These are phyloP conservation scores for Elongisporangium senticosum DNA, from an alignment of 352 stramenopile genomes.

Conservation along the genomic window DNA sequence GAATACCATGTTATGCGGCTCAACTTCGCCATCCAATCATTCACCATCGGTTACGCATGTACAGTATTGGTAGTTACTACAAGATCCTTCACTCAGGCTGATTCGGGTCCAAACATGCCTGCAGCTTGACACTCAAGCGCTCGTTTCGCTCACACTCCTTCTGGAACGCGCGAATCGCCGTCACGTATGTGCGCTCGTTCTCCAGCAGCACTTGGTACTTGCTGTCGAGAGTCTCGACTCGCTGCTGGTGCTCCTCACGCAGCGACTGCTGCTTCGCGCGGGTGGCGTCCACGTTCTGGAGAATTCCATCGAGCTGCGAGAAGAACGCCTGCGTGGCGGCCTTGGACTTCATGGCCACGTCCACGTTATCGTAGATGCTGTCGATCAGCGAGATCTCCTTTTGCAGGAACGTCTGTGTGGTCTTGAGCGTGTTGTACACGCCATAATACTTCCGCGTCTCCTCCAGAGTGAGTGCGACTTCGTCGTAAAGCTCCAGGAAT, in stretches of 20 bases:
- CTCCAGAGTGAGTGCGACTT: constrained; percentile 84
- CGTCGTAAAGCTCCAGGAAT: constrained; percentile 85
- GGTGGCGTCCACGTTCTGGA: constrained; percentile 46
- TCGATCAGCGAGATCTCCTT: constrained; percentile 86
- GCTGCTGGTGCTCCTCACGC: constrained; percentile 31
- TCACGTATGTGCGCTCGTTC: constrained; percentile 77
- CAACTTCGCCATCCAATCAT: neutral
- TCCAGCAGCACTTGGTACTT: constrained; percentile 77
- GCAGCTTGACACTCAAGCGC: constrained; percentile 26
- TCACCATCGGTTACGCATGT: neutral
- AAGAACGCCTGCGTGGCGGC: constrained; percentile 68
- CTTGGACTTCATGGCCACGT: constrained; percentile 66
- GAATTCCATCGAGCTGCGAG: constrained; percentile 64
- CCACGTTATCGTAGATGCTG: constrained; percentile 82
- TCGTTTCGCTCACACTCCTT: constrained; percentile 87
- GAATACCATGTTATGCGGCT: no score
- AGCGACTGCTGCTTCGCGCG: constrained; percentile 48
- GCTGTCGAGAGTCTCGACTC: constrained; percentile 60
- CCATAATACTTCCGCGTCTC: constrained; percentile 88
- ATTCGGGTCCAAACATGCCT: neutral
- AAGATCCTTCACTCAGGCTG: no score
- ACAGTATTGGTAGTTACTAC: constrained; percentile 5
- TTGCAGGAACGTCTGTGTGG: constrained; percentile 70
- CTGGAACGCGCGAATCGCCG: constrained; percentile 85
- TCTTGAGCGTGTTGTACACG: constrained; percentile 86